Evolutionary conservation across 441 rosid species (phyloP).

Genomic region (Oxalis stricta): DNA sequence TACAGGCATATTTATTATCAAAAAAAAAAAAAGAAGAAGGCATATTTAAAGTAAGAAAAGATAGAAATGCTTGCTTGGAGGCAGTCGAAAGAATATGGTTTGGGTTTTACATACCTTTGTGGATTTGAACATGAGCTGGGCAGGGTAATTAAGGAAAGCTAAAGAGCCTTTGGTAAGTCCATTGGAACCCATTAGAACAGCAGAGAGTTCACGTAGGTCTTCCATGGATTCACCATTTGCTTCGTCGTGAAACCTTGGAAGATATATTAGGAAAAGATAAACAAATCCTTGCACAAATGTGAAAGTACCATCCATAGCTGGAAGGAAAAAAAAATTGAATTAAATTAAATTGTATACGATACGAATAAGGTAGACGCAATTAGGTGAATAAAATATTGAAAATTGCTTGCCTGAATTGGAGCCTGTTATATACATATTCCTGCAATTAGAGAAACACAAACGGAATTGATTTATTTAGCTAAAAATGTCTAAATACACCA

Average conservation of each 20-base stretch:
- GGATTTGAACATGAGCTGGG: conserved; percentile 92
- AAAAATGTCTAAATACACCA: neutral
- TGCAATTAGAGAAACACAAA: conserved; percentile 16
- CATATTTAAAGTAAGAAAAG: no score
- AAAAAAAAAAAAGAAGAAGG: no score
- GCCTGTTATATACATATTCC: conserved; percentile 91
- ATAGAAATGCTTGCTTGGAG: no score
- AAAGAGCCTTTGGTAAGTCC: conserved; percentile 87
- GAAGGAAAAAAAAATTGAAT: conserved; percentile 2
- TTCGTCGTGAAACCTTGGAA: conserved; percentile 74
- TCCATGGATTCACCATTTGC: conserved; percentile 86
- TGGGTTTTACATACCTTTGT: conserved; percentile 39
- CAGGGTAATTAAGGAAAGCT: conserved; percentile 90
- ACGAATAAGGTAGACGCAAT: neutral
- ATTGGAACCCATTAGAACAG: conserved; percentile 88
- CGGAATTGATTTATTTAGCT: neutral
- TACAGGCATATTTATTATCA: no score
- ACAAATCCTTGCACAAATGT: conserved; percentile 82
- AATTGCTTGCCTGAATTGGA: conserved; percentile 49
- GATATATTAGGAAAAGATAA: conserved; percentile 50
- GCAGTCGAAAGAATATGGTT: neutral
- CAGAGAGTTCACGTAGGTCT: conserved; percentile 86
- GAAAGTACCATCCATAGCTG: conserved; percentile 94
- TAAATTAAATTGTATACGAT: neutral
- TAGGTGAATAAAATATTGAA: neutral